A percentile compares a stretch with the other conserved stretches of the same genome.
phyloP scores from a whole-genome alignment of 208 protist genomes.

The Crithidia thermophila region DNA sequence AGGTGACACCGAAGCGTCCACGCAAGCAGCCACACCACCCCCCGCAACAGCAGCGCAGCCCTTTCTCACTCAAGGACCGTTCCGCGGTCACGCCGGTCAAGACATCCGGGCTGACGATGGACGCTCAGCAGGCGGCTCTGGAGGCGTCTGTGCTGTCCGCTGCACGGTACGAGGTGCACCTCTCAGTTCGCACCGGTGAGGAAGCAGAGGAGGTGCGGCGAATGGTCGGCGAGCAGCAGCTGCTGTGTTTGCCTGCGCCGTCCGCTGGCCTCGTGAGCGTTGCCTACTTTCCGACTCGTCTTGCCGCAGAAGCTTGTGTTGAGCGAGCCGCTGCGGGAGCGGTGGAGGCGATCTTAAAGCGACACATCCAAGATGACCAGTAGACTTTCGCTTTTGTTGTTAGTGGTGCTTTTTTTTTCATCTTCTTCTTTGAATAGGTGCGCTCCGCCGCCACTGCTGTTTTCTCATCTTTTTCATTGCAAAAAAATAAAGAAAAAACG shows the following conservation, averaged over 20 bases:
- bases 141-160: neutral
- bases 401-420: neutral
- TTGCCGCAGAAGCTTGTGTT: constrained; percentile 33
- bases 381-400: neutral
- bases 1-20: constrained; percentile 30
- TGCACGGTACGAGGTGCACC: constrained; percentile 27
- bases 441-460: too few species aligned
- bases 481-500: too few species aligned
- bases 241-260: constrained; percentile 9
- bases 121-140: neutral
- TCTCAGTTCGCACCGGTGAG: constrained; percentile 17
- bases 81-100: too few species aligned
- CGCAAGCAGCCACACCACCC: neutral
- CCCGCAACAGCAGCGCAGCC: neutral
- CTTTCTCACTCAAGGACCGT: too few species aligned
- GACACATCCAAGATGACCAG: neutral
- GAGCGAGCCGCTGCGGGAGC: constrained; percentile 20
- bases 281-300: constrained; percentile 31
- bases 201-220: constrained; percentile 26
- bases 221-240: constrained; percentile 18
- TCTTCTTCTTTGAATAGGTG: neutral
- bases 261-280: neutral
- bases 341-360: constrained; percentile 21
- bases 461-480: too few species aligned
- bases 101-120: too few species aligned